Evolutionary conservation across 2,329 filamentous ascomycete genomes (phyloP).

Genomic region (Fusarium musae): DNA sequence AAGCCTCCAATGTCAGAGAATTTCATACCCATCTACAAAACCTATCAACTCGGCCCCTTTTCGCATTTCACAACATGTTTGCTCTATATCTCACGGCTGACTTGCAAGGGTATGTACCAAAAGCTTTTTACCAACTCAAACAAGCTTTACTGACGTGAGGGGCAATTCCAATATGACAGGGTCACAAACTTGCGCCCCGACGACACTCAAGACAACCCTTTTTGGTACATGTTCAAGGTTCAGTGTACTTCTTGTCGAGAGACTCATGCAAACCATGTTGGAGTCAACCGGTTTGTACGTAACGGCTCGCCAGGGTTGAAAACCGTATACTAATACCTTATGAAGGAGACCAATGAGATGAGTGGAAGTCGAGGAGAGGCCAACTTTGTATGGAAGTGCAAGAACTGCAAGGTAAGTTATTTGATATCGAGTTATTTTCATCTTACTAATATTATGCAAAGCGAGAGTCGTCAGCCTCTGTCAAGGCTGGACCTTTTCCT

Average conservation of each 20-base stretch:
- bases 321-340: constrained; percentile 5
- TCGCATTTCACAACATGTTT: constrained; percentile 63
- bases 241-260: constrained; percentile 98
- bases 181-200: constrained; percentile 89
- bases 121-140: background rate
- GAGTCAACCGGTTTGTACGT: constrained; percentile 87
- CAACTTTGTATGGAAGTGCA: constrained; percentile 99
- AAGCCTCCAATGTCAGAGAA: constrained; percentile 1
- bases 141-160: constrained; percentile 34
- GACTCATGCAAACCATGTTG: constrained; percentile 85
- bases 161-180: constrained; percentile 58
- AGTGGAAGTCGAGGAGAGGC: constrained; percentile 94
- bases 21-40: background rate
- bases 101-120: constrained; percentile 68
- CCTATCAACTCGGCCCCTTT: background rate
- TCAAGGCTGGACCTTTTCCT: constrained; percentile 76
- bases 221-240: constrained; percentile 98
- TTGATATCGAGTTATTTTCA: background rate
- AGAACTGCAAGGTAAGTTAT: constrained; percentile 85
- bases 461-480: constrained; percentile 87
- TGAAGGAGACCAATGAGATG: constrained; percentile 86
- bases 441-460: constrained; percentile 48
- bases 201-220: constrained; percentile 83
- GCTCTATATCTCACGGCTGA: constrained; percentile 75
- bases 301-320: background rate